Evolutionary conservation across 306 rosid species (phyloP).

Genomic region (Cucumis hystrix): DNA sequence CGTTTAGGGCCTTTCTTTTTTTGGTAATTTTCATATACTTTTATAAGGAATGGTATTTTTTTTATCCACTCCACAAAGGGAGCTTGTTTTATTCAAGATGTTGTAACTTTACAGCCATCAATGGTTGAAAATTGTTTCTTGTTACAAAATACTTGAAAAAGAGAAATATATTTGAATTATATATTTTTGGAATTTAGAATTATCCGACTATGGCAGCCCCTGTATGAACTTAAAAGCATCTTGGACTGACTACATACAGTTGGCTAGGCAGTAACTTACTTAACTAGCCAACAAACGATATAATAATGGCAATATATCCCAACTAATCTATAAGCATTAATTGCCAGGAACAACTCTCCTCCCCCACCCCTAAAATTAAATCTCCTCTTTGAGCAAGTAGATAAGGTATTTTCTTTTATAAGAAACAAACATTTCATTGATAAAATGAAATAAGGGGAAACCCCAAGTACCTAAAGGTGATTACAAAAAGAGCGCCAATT

Average conservation of each 20-base stretch:
- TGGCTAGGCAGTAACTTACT: background rate
- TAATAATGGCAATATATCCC: background rate
- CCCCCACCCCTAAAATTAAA: background rate
- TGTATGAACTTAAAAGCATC: background rate
- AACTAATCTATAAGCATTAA: background rate
- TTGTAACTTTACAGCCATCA: background rate
- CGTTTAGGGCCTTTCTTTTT: background rate
- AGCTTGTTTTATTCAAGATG: background rate
- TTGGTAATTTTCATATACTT: background rate
- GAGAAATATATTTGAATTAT: background rate
- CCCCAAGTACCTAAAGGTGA: no score
- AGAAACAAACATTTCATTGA: no score
- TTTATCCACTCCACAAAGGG: background rate
- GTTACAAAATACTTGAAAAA: background rate
- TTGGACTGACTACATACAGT: background rate
- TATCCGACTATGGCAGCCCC: background rate
- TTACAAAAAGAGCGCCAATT: no score
- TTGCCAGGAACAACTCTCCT: background rate
- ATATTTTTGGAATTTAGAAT: background rate
- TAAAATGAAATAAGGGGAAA: no score
- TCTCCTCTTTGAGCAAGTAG: background rate
- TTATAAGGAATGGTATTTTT: background rate
- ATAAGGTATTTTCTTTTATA: background rate
- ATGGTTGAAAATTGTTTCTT: background rate
- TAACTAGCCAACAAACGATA: background rate